phyloP scores from a whole-genome alignment of 805 yeast species.

The Metschnikowia cubensis region DNA sequence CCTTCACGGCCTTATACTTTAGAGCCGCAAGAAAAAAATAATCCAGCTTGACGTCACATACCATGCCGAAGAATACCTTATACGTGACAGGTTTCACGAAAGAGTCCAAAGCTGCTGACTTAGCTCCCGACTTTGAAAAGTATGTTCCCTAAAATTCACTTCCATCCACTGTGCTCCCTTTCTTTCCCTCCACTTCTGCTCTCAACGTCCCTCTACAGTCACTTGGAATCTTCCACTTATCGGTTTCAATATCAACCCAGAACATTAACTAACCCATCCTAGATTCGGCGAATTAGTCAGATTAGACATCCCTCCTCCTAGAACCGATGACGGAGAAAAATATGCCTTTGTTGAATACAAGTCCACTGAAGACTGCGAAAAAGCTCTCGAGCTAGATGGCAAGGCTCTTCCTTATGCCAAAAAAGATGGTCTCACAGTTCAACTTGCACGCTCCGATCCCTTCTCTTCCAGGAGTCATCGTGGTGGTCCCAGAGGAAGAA shows the following conservation, averaged over 20 bases:
- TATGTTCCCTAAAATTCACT: slow-evolving; percentile 33
- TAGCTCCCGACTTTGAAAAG: slow-evolving; percentile 60
- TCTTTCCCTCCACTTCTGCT: slow-evolving; percentile 3
- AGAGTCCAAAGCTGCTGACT: slow-evolving; percentile 51
- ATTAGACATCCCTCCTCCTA: slow-evolving; percentile 61
- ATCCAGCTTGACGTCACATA: slow-evolving; percentile 1
- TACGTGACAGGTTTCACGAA: slow-evolving; percentile 56
- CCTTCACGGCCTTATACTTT: neutral
- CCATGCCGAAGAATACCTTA: slow-evolving; percentile 45
- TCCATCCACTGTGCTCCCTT: slow-evolving; percentile 5
- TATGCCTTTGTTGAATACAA: slow-evolving; percentile 63
- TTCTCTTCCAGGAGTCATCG: slow-evolving; percentile 34
- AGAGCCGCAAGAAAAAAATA: slow-evolving; percentile 2
- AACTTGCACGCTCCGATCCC: slow-evolving; percentile 56
- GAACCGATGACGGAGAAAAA: slow-evolving; percentile 54
- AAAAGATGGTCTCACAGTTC: slow-evolving; percentile 44
- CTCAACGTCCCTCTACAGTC: neutral
- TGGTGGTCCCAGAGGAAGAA: slow-evolving; percentile 19
- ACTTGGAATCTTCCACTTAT: neutral
- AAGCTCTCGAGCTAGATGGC: slow-evolving; percentile 47
- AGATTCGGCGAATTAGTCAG: slow-evolving; percentile 56
- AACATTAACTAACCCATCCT: slow-evolving; percentile 12
- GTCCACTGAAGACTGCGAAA: slow-evolving; percentile 49
- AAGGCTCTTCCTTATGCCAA: slow-evolving; percentile 41
- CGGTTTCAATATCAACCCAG: neutral